Evolutionary conservation across 257 asterid genomes (phyloP).

Genomic region (Primulina eburnea): DNA sequence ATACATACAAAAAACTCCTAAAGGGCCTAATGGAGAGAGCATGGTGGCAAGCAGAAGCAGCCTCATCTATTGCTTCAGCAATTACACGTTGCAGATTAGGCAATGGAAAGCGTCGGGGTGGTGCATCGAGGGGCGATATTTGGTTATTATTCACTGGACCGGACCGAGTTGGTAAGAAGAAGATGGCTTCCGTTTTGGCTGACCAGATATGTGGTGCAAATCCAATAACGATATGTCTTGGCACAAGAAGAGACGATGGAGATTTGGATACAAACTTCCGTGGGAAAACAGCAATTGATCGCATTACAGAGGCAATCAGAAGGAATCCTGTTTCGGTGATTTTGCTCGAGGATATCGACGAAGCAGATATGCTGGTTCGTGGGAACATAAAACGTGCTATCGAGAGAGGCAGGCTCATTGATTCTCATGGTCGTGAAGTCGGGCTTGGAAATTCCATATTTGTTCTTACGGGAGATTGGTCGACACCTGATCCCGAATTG

Average conservation of each 20-base stretch:
- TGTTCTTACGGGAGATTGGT: conserved; percentile 82
- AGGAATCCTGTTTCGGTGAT: conserved; percentile 75
- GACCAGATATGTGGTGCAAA: conserved; percentile 62
- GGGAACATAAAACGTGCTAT: conserved; percentile 64
- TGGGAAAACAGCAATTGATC: conserved; percentile 75
- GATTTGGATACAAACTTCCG: conserved; percentile 48
- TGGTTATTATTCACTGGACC: conserved; percentile 92
- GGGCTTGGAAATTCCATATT: conserved; percentile 77
- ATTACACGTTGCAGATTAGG: conserved; percentile 64
- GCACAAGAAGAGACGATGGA: conserved; percentile 47
- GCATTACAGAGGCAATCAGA: conserved; percentile 72
- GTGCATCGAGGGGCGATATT: conserved; percentile 64
- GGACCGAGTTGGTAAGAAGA: conserved; percentile 73
- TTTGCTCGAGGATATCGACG: conserved; percentile 80
- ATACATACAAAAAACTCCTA: conserved; percentile 70
- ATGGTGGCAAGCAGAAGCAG: conserved; percentile 97
- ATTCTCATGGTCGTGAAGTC: conserved; percentile 85
- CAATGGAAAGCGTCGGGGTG: conserved; percentile 51
- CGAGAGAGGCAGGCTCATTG: conserved; percentile 69
- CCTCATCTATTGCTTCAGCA: conserved; percentile 70
- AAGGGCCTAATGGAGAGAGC: conserved; percentile 87
- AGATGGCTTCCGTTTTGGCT: conserved; percentile 72
- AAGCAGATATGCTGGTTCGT: conserved; percentile 55
- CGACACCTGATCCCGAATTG: conserved; percentile 38
- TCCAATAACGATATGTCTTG: conserved; percentile 55